These are phyloP conservation scores for Furcasterigmium sp. DNA, from an alignment of 2,329 filamentous ascomycete genomes.

Conservation along the genomic window DNA sequence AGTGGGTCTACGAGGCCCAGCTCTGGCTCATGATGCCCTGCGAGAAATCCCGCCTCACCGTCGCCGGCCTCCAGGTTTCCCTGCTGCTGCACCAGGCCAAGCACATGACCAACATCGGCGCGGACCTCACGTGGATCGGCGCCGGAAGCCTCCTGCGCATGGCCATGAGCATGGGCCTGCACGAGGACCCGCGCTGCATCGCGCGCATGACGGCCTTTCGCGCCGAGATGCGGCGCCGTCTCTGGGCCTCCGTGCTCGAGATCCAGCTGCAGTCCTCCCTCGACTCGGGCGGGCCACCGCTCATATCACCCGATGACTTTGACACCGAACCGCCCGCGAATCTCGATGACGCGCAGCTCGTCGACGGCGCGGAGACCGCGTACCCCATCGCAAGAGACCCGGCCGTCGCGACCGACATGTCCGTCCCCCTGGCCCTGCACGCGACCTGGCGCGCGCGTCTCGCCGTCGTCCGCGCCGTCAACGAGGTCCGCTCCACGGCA, in stretches of 20 bases:
- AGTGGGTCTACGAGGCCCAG: slow-evolving; percentile 49
- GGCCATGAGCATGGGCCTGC: slow-evolving; percentile 54
- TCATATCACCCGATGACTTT: slow-evolving; percentile 40
- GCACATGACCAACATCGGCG: slow-evolving; percentile 38
- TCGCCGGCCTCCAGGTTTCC: slow-evolving; percentile 45
- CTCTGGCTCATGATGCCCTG: slow-evolving; percentile 41
- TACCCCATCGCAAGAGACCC: slow-evolving; percentile 14
- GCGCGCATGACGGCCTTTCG: slow-evolving; percentile 39
- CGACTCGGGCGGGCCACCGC: slow-evolving; percentile 44
- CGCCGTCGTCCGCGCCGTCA: slow-evolving; percentile 37
- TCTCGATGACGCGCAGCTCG: slow-evolving; percentile 45
- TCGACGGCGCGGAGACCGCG: slow-evolving; percentile 22
- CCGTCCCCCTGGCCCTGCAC: slow-evolving; percentile 40
- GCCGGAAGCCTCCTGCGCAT: slow-evolving; percentile 44
- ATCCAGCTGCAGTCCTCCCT: slow-evolving; percentile 46
- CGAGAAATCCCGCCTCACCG: slow-evolving; percentile 43
- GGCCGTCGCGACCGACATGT: slow-evolving; percentile 39
- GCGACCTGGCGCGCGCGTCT: slow-evolving; percentile 38
- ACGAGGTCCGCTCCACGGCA: slow-evolving; percentile 35
- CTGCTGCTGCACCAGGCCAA: slow-evolving; percentile 46
- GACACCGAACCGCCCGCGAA: slow-evolving; percentile 46
- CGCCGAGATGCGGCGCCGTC: slow-evolving; percentile 47
- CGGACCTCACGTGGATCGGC: slow-evolving; percentile 48
- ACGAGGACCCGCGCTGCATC: slow-evolving; percentile 49
- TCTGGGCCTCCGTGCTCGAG: slow-evolving; percentile 54